Evolutionary conservation across 2,329 filamentous ascomycete species (phyloP).

Genomic region (Pseudophaeomoniella oleicola): DNA sequence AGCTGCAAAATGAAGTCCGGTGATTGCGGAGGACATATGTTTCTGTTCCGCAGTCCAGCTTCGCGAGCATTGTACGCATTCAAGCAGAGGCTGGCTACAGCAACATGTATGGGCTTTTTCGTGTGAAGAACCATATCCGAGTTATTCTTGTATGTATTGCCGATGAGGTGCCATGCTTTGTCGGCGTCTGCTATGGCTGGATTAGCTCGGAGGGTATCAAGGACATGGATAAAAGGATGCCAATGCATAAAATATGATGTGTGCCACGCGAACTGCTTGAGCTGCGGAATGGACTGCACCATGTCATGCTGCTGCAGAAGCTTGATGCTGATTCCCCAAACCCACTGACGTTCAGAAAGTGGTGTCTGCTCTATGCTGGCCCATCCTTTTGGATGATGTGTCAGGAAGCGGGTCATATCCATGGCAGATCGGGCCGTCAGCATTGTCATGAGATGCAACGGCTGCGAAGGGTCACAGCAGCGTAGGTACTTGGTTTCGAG

Average conservation of each 20-base stretch:
- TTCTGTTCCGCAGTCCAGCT: slow-evolving; percentile 7
- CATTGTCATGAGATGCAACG: slow-evolving; percentile 23
- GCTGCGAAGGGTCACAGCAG: slow-evolving; percentile 20
- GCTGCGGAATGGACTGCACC: slow-evolving; percentile 17
- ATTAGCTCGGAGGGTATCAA: slow-evolving; percentile 20
- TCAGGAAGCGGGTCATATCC: slow-evolving; percentile 12
- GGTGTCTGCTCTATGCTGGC: slow-evolving; percentile 13
- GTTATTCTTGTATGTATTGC: slow-evolving; percentile 19
- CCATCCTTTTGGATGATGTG: slow-evolving; percentile 19
- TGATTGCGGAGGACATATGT: slow-evolving; percentile 1
- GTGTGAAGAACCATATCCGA: slow-evolving; percentile 12
- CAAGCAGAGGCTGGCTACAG: slow-evolving; percentile 18
- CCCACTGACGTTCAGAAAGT: slow-evolving; percentile 13
- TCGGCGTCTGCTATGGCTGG: slow-evolving; percentile 15
- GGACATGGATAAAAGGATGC: slow-evolving; percentile 21
- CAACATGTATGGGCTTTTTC: slow-evolving; percentile 16
- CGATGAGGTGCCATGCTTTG: slow-evolving; percentile 21
- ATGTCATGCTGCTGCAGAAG: slow-evolving; percentile 19
- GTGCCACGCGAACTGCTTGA: slow-evolving; percentile 19
- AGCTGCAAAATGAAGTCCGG: slow-evolving; percentile 12
- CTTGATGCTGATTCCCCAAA: slow-evolving; percentile 16
- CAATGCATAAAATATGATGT: slow-evolving; percentile 18
- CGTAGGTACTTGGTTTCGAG: slow-evolving; percentile 19
- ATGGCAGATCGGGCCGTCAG: slow-evolving; percentile 3
- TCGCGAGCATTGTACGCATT: slow-evolving; percentile 15